A percentile compares a stretch with the other conserved stretches of the same genome.
Evolutionary conservation across 2,329 filamentous ascomycete species (phyloP).

Genomic region (Lachnum nothofagi): DNA sequence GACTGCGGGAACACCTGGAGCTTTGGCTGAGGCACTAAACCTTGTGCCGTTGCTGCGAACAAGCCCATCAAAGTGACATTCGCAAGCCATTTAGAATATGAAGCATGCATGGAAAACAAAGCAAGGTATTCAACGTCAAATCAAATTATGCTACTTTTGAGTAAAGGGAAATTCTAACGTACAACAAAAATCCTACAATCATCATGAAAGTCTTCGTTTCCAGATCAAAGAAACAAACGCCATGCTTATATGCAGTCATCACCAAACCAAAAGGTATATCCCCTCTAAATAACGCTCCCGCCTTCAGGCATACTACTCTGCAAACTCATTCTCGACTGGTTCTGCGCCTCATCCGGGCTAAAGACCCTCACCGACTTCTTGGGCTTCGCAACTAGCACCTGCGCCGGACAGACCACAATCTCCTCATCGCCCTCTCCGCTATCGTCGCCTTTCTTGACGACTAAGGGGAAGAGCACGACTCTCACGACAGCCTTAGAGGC

Average conservation of each 20-base stretch:
- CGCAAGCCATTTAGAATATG: too few species aligned
- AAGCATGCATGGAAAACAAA: background rate
- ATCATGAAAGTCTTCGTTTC: constrained; percentile 1
- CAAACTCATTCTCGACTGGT: constrained; percentile 27
- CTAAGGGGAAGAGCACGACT: constrained; percentile 89
- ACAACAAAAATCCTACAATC: constrained; percentile 17
- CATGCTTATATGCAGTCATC: constrained; percentile 16
- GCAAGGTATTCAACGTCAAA: background rate
- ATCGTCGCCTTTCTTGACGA: constrained; percentile 94
- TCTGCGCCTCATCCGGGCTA: constrained; percentile 21
- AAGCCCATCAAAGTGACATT: too few species aligned
- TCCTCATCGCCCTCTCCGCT: constrained; percentile 83
- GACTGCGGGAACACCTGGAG: too few species aligned
- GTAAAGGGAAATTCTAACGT: constrained; percentile 14
- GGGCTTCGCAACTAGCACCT: constrained; percentile 71
- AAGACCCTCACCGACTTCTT: constrained; percentile 29
- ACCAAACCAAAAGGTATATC: constrained; percentile 14
- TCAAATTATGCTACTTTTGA: constrained; percentile 6
- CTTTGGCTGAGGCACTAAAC: too few species aligned
- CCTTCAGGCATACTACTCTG: constrained; percentile 31
- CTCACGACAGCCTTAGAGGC: constrained; percentile 72
- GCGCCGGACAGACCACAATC: constrained; percentile 90
- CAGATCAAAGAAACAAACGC: constrained; percentile 11
- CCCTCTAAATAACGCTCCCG: constrained; percentile 24
- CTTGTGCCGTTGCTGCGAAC: too few species aligned